Conservation (phyloP, 2,329 filamentous ascomycete genomes). For the Sclerotinia spermophila region DNA sequence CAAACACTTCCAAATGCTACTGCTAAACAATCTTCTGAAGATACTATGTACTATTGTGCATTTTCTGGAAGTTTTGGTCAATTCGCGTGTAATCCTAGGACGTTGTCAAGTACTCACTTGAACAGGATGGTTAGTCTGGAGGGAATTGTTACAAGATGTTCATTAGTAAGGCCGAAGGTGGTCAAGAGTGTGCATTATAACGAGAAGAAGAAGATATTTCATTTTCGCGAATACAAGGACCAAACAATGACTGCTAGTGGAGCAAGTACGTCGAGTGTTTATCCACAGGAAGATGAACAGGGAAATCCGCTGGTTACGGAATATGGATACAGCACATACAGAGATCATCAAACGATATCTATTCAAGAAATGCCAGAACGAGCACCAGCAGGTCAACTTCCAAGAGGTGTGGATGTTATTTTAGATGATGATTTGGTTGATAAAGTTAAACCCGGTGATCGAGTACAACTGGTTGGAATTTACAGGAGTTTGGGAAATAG, state of each 20-base stretch:
- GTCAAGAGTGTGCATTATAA: constrained; percentile 97
- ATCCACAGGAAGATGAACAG: constrained; percentile 89
- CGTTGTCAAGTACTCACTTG: constrained; percentile 80
- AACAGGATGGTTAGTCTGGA: constrained; percentile 98
- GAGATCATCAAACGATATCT: constrained; percentile 95
- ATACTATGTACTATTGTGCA: constrained; percentile 93
- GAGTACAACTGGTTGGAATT: constrained; percentile 94
- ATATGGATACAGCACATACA: constrained; percentile 92
- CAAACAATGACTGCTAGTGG: constrained; percentile 94
- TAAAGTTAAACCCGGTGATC: constrained; percentile 88
- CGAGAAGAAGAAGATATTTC: constrained; percentile 79
- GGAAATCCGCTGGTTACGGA: constrained; percentile 91
- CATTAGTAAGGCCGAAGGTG: constrained; percentile 92
- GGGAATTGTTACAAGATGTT: constrained; percentile 95
- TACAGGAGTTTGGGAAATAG: constrained; percentile 92
- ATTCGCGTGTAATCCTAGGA: constrained; percentile 90
- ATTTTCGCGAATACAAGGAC: constrained; percentile 87
- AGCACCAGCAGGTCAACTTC: constrained; percentile 90
- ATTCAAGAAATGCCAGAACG: constrained; percentile 99
- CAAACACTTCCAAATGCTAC: constrained; percentile 73
- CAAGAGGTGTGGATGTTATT: constrained; percentile 92
- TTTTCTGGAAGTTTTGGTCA: constrained; percentile 95
- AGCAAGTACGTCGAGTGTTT: constrained; percentile 83
- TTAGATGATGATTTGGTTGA: constrained; percentile 96
- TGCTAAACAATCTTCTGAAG: constrained; percentile 70